Base-by-base conservation (phyloP, 495 filamentous ascomycete genomes). In the Aspergillus nidulans region DNA sequence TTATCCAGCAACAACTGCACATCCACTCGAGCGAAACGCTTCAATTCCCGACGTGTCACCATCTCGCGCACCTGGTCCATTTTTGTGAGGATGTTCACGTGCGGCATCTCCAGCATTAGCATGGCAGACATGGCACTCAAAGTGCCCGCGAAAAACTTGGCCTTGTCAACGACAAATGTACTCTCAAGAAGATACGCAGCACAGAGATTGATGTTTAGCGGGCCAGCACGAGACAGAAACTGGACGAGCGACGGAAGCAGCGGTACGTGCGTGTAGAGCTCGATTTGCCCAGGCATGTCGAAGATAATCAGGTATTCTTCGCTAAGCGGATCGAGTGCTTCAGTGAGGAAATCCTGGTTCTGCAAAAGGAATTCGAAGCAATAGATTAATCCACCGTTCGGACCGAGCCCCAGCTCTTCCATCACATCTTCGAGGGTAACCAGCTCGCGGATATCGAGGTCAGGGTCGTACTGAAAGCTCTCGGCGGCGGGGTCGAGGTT, bases 231-330 rank as follows among this genome's bases (percentile, higher is more conserved):
- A 26, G 86, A 89, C 7, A 98, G 81, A 68, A 90, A 89, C 62
- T 84, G 85, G 49, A 89, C 83, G 36, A 98, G 80, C n/a, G 81
- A 83, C 3, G 94, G 94, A 21, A 98, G 74, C 62, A 97, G 85
- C 12, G 94, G 94, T 25, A 97, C 86, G 66, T 98, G 94, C 12
- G 94, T 97, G 76, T 97, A 98, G 25, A 98, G 88, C 72, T 98
- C 94, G 70, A 98, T 97, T 72, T 98, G 94, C 48, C 94, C 94
- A 0, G 94, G 94, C 88, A 97, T 96, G 70, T 98, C 94, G 76
- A 98, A 90, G 46, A 98, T 87, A 65, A 96, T 94, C 39, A 98
- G 77, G 69, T 95, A 96, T 63, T 98, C 94, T 58, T 98, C 94
- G 5, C 88, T 90, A 13, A 96, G 77, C 38, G 87, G 82, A 56